phyloP scores from a whole-genome alignment of 129 eudicot species.

The Helianthus tuberosus region DNA sequence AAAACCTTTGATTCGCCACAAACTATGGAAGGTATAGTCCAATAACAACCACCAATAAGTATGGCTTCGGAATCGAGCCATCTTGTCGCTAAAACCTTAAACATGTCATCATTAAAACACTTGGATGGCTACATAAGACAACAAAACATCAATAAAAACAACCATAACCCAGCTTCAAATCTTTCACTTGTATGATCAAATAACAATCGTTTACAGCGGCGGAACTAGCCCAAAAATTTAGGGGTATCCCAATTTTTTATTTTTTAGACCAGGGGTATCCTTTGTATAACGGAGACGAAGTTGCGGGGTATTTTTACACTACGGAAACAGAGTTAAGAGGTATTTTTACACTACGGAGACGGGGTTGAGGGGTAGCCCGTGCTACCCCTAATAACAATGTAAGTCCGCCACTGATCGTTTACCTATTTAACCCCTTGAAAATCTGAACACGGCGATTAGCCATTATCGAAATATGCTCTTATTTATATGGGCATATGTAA shows the following conservation, averaged over 20 bases:
- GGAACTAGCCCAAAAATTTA: no score
- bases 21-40: conserved; percentile 78
- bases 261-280: no score
- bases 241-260: no score
- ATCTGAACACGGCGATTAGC: conserved; percentile 43
- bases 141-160: conserved; percentile 3
- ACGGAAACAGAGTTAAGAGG: no score
- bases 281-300: no score
- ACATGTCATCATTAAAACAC: conserved; percentile 67
- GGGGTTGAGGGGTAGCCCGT: no score
- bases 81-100: conserved; percentile 51
- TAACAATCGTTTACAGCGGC: conserved; percentile 61
- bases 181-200: not conserved
- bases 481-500: no score
- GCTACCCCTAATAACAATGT: no score
- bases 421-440: conserved; percentile 61
- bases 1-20: conserved; percentile 53
- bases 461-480: no score
- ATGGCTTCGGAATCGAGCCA: conserved; percentile 85
- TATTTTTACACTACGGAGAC: no score
- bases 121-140: conserved; percentile 59
- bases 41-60: conserved; percentile 83
- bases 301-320: no score
- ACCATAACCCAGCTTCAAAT: not conserved
- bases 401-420: no score